Evolutionary conservation across 768 basidiomycete species (phyloP).

Genomic region (Daedaleopsis nitida): DNA sequence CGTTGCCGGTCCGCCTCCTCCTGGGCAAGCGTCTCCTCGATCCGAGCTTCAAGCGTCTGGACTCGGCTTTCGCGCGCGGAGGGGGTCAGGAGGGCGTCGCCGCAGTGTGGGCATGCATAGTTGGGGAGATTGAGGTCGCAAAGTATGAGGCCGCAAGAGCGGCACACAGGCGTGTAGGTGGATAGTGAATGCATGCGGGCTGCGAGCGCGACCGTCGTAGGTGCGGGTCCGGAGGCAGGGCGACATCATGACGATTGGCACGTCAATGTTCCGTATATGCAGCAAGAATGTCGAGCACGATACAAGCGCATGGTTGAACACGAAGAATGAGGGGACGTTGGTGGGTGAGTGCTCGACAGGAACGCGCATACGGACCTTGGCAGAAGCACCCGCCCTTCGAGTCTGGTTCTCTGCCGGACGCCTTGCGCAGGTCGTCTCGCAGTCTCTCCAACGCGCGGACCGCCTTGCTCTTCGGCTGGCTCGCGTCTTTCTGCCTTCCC

Average conservation of each 20-base stretch:
- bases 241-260: background rate
- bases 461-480: conserved; percentile 47
- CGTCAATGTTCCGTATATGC: background rate
- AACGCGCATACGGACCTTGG: conserved; percentile 44
- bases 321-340: background rate
- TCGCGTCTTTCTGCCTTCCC: conserved; percentile 38
- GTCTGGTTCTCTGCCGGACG: conserved; percentile 45
- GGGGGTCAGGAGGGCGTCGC: conserved; percentile 38
- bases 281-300: background rate
- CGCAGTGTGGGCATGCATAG: conserved; percentile 56
- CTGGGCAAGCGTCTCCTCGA: conserved; percentile 43
- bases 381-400: conserved; percentile 72
- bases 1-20: conserved; percentile 54
- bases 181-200: conserved; percentile 64
- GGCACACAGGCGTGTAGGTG: conserved; percentile 54
- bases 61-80: conserved; percentile 40
- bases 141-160: conserved; percentile 60
- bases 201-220: conserved; percentile 25
- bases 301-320: background rate
- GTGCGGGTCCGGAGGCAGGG: background rate
- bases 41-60: conserved; percentile 44
- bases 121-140: conserved; percentile 59
- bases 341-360: background rate
- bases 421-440: conserved; percentile 39
- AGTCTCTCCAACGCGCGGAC: conserved; percentile 51